phyloP scores from a whole-genome alignment of 345 rosid species.

The Garcia nutans region DNA sequence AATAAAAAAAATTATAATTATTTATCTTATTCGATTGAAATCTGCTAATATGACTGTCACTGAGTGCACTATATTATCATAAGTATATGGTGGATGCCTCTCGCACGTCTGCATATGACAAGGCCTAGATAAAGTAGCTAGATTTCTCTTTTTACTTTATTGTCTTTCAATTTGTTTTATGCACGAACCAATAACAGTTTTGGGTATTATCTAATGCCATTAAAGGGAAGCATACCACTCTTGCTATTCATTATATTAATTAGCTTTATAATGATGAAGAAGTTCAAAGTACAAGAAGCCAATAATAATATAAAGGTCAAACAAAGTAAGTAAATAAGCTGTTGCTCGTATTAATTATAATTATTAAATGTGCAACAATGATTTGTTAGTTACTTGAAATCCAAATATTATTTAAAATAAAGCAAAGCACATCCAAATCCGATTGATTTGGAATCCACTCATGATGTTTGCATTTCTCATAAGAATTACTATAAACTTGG shows the following conservation, averaged over 20 bases:
- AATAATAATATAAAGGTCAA: neutral
- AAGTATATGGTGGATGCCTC: too few species aligned
- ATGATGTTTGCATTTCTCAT: neutral
- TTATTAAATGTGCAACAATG: neutral
- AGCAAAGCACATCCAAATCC: neutral
- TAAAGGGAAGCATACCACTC: neutral
- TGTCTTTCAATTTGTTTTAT: neutral
- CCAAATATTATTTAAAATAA: neutral
- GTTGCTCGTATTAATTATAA: neutral
- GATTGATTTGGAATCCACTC: slow-evolving; percentile 6
- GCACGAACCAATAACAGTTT: neutral
- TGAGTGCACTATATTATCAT: too few species aligned
- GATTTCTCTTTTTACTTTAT: too few species aligned
- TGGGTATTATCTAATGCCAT: neutral
- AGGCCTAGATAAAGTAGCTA: neutral
- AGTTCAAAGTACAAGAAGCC: neutral
- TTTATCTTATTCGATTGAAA: too few species aligned
- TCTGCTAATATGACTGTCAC: too few species aligned
- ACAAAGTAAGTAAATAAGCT: neutral
- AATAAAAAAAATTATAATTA: too few species aligned
- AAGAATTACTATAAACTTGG: too few species aligned
- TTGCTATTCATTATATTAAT: neutral
- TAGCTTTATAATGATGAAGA: neutral
- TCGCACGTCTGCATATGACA: too few species aligned
- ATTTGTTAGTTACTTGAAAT: neutral